Evolutionary conservation across 768 basidiomycete species (phyloP).

Genomic region (Trametes cingulata): DNA sequence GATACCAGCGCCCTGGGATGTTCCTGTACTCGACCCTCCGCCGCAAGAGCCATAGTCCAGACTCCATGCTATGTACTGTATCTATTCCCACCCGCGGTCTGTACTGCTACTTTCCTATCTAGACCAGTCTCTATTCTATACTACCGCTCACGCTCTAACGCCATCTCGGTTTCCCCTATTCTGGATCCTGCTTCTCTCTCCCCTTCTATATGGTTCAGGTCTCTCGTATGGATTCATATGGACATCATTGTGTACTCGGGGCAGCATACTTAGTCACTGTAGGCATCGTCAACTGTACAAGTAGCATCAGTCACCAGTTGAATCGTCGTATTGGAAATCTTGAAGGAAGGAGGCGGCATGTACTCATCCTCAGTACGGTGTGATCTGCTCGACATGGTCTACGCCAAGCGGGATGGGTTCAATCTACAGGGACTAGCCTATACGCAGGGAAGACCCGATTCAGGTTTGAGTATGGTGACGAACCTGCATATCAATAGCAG

Average conservation of each 20-base stretch:
- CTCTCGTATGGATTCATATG: no score
- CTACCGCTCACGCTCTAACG: background rate
- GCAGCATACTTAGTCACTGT: background rate
- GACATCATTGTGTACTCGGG: background rate
- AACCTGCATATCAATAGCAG: no score
- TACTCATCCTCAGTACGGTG: no score
- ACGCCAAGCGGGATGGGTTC: no score
- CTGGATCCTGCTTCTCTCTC: background rate
- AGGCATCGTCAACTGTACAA: no score
- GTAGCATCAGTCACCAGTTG: no score
- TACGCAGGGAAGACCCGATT: no score
- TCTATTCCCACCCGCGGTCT: background rate
- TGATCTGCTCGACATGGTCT: no score
- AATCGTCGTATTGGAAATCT: no score
- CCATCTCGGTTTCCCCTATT: background rate
- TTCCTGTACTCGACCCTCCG: background rate
- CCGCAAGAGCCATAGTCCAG: background rate
- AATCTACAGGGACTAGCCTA: no score
- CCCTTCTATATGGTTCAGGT: background rate
- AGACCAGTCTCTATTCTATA: background rate
- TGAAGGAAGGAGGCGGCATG: no score
- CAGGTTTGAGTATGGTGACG: no score
- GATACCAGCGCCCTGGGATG: conserved; percentile 59
- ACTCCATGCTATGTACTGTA: background rate
- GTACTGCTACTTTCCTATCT: conserved; percentile 4